Evolutionary conservation across 805 yeast genomes (phyloP), one percentile per base, ranked within the genome.

Genomic region (Teunomyces aglyptinius): DNA sequence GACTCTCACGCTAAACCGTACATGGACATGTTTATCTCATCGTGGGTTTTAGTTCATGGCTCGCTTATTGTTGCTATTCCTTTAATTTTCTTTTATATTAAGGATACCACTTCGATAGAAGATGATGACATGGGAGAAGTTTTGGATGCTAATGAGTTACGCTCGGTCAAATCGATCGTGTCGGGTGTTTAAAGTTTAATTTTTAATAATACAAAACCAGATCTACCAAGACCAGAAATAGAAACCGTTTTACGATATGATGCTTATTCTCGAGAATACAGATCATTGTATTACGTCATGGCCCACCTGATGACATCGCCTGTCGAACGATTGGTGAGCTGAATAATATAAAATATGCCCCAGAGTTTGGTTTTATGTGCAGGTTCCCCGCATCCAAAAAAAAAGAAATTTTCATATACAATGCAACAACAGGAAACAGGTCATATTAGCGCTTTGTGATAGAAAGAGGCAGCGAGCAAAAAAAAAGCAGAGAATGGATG

Each of bases 51-150:
- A 49, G 63, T 71, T 26, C 67, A 63, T 31, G 83, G 74, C 8
- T 64, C 82, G 19, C 65, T 81, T 48, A n/a, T 80, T 6, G 51
- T 81, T 52, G 82, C 78, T 4, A 55, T 67, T 7, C 84, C 84
- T 2, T 61, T 77, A 44, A 56, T 78, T n/a, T 72, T 64, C 50
- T 66, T 63, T 56, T 67, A 58, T 52, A 67, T 80, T 48, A 63
- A 64, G 19, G 81, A 79, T 48, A 70, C 68, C 46, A 75, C 82
- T 16, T 68, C 49, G 4, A 53, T 56, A 4, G 68, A 61, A 43
- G 59, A 57, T 7, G 75, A 71, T 48, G 69, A 61, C 12, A 35
- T 34, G 26, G 49, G 48, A 18, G 35, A 31, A 2, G 38, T 46
- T 7, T 29, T 46, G 24, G 44, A 41, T 22, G 10, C 32, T 18